Evolutionary conservation across 352 stramenopile genomes (phyloP), one percentile per base, ranked within the genome.

Genomic region (Phytopythium aichiense): DNA sequence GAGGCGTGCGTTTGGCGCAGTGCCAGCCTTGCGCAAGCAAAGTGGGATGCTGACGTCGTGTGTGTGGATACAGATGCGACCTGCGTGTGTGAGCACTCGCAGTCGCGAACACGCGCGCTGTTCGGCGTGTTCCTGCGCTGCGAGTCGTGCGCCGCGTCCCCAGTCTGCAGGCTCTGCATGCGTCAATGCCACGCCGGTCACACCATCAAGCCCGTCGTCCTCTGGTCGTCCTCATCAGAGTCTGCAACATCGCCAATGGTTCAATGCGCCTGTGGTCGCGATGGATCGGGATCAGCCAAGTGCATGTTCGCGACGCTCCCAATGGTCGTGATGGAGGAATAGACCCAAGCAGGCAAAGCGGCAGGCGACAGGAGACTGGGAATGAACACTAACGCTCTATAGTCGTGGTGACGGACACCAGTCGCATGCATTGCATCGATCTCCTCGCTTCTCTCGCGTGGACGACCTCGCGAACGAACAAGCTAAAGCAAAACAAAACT

Each of bases 101-200:
- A 81, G 30, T 71, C 66, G 11, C 68, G 56, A 0, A 69, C 50
- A 4, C 40, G 15, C 0, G 69, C 61, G n/a, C 50, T 60, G 3
- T 74, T 81, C 9, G 77, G 79, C 1, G 71, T 91, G 16, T 69
- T 76, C 12, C 48, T 90, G 16, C 58, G 63, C 18, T 92, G 84
- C 16, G 63, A 74, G 16, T 82, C 68, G 13, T 92, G 84, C 31
- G 16, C 9, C 25, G 1, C 73, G 0, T 60, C 66, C 25, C 81
- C 78, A 0, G 31, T 92, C 2, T 92, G 84, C 49, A 76, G 81
- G 0, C 48, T 66, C 9, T 92, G 84, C 58, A 60, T 59, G 45
- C 68, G 79, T 15, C 68, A 66, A n/a, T 92, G 81, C 56, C 84
- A 92, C 56, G 20, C 6, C 1, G 48, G 38, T 2, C 83, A 92